Percentiles rank a stretch among this genome's conserved stretches.
phyloP scores from a whole-genome alignment of 2,329 filamentous ascomycete genomes.

The Davidsoniella eucalypti region DNA sequence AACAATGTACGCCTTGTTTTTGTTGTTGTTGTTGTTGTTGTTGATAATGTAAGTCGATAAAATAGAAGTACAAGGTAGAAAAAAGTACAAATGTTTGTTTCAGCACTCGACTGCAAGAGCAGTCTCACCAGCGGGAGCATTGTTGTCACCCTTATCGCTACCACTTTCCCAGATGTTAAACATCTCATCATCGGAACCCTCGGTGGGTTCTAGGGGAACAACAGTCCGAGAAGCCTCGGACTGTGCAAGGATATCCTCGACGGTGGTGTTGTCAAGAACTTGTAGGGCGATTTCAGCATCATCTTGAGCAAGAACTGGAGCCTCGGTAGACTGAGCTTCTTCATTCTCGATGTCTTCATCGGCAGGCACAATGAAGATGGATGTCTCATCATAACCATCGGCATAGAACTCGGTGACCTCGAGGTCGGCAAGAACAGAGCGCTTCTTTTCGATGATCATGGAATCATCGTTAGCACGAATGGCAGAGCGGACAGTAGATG shows the following conservation, averaged over 20 bases:
- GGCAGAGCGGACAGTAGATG: slow-evolving; percentile 22
- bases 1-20: background rate
- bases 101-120: background rate
- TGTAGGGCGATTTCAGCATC: background rate
- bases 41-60: background rate
- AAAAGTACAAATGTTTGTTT: background rate
- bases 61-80: slow-evolving; percentile 4
- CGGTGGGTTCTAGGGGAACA: slow-evolving; percentile 35
- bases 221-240: slow-evolving; percentile 15
- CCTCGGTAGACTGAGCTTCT: background rate
- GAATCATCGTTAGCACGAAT: slow-evolving; percentile 26
- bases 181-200: slow-evolving; percentile 41
- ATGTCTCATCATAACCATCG: slow-evolving; percentile 45
- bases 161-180: slow-evolving; percentile 58
- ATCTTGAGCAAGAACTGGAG: background rate
- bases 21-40: background rate
- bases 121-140: background rate
- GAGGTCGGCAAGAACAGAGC: slow-evolving; percentile 50
- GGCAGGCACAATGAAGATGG: slow-evolving; percentile 44
- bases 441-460: slow-evolving; percentile 47
- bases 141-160: slow-evolving; percentile 41
- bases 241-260: slow-evolving; percentile 15
- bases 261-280: slow-evolving; percentile 9
- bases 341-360: slow-evolving; percentile 33
- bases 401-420: slow-evolving; percentile 51